phyloP scores from a whole-genome alignment of 371 early-diverging fungal genomes.

The Lichtheimia ornata region DNA sequence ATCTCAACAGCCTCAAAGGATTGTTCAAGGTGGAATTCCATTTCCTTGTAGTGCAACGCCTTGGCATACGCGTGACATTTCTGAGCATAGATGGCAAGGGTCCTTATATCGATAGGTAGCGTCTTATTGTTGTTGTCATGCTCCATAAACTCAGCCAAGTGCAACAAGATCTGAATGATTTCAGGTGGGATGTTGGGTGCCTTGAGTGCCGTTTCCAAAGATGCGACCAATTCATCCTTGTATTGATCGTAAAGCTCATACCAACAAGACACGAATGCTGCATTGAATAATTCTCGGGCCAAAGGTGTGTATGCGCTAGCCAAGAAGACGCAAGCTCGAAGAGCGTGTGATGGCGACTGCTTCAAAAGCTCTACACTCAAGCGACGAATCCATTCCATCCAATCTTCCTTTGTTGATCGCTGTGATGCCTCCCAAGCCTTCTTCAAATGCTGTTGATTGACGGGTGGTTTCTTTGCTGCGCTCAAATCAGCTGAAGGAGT shows the following conservation, averaged over 20 bases:
- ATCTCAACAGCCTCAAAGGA: constrained; percentile 87
- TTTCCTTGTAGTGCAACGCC: constrained; percentile 95
- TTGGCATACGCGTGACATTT: constrained; percentile 97
- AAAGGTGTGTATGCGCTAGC: constrained; percentile 85
- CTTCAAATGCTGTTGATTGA: constrained; percentile 87
- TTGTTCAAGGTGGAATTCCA: constrained; percentile 89
- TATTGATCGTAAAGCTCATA: constrained; percentile 87
- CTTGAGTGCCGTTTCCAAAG: constrained; percentile 84
- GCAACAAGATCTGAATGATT: constrained; percentile 87
- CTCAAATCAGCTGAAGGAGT: constrained; percentile 57
- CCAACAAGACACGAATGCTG: constrained; percentile 98
- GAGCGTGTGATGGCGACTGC: constrained; percentile 94
- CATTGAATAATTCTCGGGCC: constrained; percentile 93
- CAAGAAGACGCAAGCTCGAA: constrained; percentile 88
- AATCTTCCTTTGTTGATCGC: constrained; percentile 91
- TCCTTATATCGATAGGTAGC: constrained; percentile 90
- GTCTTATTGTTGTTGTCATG: constrained; percentile 97
- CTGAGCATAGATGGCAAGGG: constrained; percentile 87
- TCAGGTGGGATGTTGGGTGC: constrained; percentile 91
- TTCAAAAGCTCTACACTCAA: constrained; percentile 93
- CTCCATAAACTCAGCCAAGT: constrained; percentile 98
- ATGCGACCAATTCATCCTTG: constrained; percentile 88
- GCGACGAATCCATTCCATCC: constrained; percentile 95
- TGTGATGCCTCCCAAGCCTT: constrained; percentile 94
- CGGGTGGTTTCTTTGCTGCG: constrained; percentile 70